Evolutionary conservation across 768 basidiomycete species (phyloP).

Genomic region (Trametes cubensis): DNA sequence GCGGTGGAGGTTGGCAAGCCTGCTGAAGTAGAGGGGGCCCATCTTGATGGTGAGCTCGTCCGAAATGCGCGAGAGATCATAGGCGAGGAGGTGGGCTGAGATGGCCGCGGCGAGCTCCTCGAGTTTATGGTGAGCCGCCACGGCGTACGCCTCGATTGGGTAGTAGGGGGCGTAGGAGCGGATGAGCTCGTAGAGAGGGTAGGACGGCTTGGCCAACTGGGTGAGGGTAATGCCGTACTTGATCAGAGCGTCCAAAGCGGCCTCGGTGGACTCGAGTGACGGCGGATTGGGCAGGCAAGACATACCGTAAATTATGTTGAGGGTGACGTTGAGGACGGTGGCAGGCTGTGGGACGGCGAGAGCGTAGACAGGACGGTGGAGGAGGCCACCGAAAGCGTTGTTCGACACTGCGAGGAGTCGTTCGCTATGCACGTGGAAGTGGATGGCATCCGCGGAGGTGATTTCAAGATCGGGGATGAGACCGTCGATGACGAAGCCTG

Average conservation of each 20-base stretch:
- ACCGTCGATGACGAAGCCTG: constrained; percentile 1
- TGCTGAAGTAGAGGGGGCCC: constrained; percentile 45
- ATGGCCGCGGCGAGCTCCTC: constrained; percentile 43
- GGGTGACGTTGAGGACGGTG: constrained; percentile 36
- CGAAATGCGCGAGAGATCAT: constrained; percentile 38
- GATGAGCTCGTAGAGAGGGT: constrained; percentile 38
- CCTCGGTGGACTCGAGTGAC: constrained; percentile 31
- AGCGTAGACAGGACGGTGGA: constrained; percentile 25
- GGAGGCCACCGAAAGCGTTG: constrained; percentile 31
- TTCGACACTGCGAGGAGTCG: constrained; percentile 28
- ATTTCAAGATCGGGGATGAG: constrained; percentile 31
- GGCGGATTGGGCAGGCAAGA: constrained; percentile 33
- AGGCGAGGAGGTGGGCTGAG: constrained; percentile 43
- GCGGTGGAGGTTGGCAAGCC: constrained; percentile 43
- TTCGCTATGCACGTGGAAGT: constrained; percentile 36
- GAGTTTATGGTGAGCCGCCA: constrained; percentile 41
- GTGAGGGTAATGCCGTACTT: constrained; percentile 33
- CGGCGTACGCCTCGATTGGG: constrained; percentile 46
- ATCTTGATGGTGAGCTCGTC: constrained; percentile 44
- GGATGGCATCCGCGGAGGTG: constrained; percentile 34
- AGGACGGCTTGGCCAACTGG: constrained; percentile 30
- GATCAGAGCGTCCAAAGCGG: constrained; percentile 30
- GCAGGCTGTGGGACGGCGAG: constrained; percentile 34
- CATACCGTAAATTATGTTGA: constrained; percentile 39
- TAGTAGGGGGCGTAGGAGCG: constrained; percentile 38